Base-by-base conservation (phyloP, 2,329 filamentous ascomycete genomes). In the Trichoderma sp. region DNA sequence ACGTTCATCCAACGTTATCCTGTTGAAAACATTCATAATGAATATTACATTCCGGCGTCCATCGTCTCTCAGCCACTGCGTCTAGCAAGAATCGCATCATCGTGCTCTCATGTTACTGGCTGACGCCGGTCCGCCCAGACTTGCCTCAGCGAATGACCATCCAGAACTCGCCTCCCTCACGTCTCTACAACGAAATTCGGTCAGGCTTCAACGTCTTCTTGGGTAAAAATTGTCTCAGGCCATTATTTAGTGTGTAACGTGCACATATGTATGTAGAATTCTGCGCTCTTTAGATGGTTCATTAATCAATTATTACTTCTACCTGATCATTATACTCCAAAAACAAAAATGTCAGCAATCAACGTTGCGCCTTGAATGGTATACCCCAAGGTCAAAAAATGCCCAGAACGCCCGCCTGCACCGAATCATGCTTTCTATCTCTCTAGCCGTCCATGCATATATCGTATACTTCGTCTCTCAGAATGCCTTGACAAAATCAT, bases 361-460 rank as follows among this genome's bases (percentile, higher is more conserved):
- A 31, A n/a, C 2, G n/a, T 35, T 58, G 35, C 57, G 33, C 21
- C 35, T 29, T 56, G 4, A 31, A 56, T 11, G 14, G 37, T 49
- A 67, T 67, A 55, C 40, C 29, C 21, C n/a, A 59, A 56, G 16
- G 27, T 19, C 29, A 16, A 59, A 59, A 33, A n/a, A 67, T 52
- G 63, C 63, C 63, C 16, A 16, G 24, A 65, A 67, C 61, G 55
- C 63, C 55, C 53, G 55, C 63, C 53, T n/a, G 14, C 63, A 67
- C n/a, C 24, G 5, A 58, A 67, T 37, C 13, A 65, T 47, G 37
- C 27, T n/a, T 19, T 65, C 53, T 65, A 65, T 40, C 29, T 43
- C 49, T 65, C 62, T 65, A 65, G n/a, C 31, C 49, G 19, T 43
- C 19, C 63, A 66, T 59, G 63, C 55, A 19, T 29, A 59, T 52